phyloP scores from a whole-genome alignment of 1,284 basidiomycete genomes.

The Dichomitus squalens region DNA sequence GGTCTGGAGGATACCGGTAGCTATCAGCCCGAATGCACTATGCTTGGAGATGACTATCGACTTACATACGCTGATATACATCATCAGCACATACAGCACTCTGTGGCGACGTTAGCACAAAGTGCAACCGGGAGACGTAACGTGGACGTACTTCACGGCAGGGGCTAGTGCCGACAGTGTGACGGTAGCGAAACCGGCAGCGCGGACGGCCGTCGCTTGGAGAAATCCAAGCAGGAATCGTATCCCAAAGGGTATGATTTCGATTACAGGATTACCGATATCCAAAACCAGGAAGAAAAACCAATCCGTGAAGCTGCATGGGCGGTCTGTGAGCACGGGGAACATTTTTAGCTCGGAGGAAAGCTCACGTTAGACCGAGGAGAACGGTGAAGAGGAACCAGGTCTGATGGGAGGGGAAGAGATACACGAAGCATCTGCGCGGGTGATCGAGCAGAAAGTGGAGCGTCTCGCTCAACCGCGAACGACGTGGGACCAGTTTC shows the following conservation, averaged over 20 bases:
- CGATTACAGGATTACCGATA: slow-evolving; percentile 78
- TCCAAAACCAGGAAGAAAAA: slow-evolving; percentile 90
- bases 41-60: background rate
- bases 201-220: slow-evolving; percentile 83
- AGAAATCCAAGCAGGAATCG: slow-evolving; percentile 69
- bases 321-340: background rate
- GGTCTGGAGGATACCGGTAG: slow-evolving; percentile 27
- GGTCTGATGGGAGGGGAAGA: slow-evolving; percentile 95
- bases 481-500: slow-evolving; percentile 60
- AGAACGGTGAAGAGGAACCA: slow-evolving; percentile 85
- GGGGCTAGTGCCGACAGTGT: slow-evolving; percentile 73
- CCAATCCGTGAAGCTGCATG: slow-evolving; percentile 60
- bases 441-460: slow-evolving; percentile 96
- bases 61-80: slow-evolving; percentile 46
- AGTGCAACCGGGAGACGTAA: background rate
- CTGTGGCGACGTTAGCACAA: slow-evolving; percentile 29
- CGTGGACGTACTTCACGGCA: slow-evolving; percentile 54
- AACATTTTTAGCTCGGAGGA: background rate
- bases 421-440: slow-evolving; percentile 92
- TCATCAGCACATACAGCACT: slow-evolving; percentile 64
- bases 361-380: slow-evolving; percentile 65
- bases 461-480: slow-evolving; percentile 77
- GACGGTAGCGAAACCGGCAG: slow-evolving; percentile 86
- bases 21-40: background rate
- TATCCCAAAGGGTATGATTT: slow-evolving; percentile 69